Conservation (phyloP, 352 stramenopile species). For the Globisporangium barbulae region DNA sequence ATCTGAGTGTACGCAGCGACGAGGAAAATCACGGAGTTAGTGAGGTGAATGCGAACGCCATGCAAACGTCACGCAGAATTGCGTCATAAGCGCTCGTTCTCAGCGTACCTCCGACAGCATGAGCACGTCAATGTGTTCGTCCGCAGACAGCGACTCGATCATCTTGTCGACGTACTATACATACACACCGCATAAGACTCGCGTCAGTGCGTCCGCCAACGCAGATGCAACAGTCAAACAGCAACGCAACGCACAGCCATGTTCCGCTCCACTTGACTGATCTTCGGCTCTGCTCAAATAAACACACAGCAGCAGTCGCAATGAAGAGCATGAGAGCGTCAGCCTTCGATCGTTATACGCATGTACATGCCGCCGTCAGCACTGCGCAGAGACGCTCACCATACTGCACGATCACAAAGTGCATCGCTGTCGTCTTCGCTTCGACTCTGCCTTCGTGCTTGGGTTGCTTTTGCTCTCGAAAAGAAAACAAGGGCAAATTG, state of each 20-base stretch:
- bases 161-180: conserved; percentile 58
- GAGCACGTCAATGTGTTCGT: conserved; percentile 60
- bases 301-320: background rate
- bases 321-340: too few species aligned
- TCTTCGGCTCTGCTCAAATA: conserved; percentile 50
- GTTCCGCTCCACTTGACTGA: conserved; percentile 65
- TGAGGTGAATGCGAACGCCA: background rate
- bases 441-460: background rate
- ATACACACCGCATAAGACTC: background rate
- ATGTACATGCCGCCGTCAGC: background rate
- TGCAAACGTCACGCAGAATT: background rate
- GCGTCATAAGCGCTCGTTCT: background rate
- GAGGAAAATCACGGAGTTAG: background rate
- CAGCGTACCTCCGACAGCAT: conserved; percentile 70
- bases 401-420: conserved; percentile 79
- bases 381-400: conserved; percentile 29
- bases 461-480: background rate
- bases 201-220: background rate
- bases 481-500: background rate
- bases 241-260: conserved; percentile 38
- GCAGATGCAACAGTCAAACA: background rate
- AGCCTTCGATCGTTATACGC: background rate
- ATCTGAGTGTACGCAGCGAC: conserved; percentile 36
- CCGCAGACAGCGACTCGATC: conserved; percentile 40
- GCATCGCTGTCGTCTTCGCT: conserved; percentile 27